Conservation (phyloP, 192 early-diverging fungal genomes). For the Chytriomyces hyalinus region DNA sequence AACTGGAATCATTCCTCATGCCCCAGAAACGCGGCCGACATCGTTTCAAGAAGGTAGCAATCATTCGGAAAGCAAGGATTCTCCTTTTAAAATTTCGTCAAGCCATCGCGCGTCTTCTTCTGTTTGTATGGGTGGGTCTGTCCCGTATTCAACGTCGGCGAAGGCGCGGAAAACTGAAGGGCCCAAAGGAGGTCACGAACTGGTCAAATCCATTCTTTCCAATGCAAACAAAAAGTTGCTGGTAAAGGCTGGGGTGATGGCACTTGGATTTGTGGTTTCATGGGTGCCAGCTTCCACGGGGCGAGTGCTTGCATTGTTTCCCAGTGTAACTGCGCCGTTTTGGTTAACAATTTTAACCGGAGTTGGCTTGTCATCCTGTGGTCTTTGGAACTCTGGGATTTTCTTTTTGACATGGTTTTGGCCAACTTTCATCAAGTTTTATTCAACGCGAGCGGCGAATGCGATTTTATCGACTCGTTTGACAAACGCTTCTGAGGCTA, state of each 20-base stretch:
- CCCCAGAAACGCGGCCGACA: background rate
- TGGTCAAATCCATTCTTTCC: background rate
- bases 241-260: background rate
- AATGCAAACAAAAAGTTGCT: conserved; percentile 3
- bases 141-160: background rate
- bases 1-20: background rate
- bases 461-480: no score
- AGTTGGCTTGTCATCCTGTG: background rate
- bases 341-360: background rate
- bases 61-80: background rate
- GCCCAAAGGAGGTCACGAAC: background rate
- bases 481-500: no score
- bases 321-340: background rate
- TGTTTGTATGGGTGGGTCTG: background rate
- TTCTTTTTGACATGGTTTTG: conserved; percentile 18
- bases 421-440: background rate
- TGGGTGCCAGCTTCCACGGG: background rate
- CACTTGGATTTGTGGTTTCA: conserved; percentile 5
- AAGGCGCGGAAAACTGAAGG: background rate
- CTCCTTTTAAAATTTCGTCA: background rate
- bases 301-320: background rate
- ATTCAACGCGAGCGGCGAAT: no score
- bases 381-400: conserved; percentile 12
- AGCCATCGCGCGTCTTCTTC: background rate
- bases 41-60: background rate